Base-by-base conservation (phyloP, 768 basidiomycete genomes). In the Lactifluus volemus region DNA sequence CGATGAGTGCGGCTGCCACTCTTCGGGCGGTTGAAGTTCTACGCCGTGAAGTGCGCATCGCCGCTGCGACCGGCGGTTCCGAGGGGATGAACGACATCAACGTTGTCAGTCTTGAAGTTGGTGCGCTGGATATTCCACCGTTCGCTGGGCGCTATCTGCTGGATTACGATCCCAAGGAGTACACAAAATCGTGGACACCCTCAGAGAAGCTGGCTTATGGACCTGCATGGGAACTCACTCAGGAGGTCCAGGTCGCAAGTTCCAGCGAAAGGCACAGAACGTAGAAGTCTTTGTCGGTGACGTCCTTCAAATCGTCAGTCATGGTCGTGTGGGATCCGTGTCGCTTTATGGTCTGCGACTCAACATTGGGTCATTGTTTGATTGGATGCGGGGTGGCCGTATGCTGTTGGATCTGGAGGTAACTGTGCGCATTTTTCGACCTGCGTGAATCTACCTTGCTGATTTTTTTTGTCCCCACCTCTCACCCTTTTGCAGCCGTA, bases 341-440 rank as follows among this genome's bases (percentile, higher is more conserved):
- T 76, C 74, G 17, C 2, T 78, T 9, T 76, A 78, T 58, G 79
- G 77, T 5, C 56, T 82, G 50, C 77, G 78, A 21, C 66, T 84
- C 39, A 72, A 74, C 12, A 58, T 83, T 7, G 82, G 83, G 1
- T 74, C 76, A 47, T 36, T 82, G 29, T 75, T 76, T 58, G 79
- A 83, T 64, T 83, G 83, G 78, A 67, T 86, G 30, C 78, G 80
- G 36, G 88, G 89, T 2, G 81, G 88, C 56, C 73, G 88, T 81
- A 89, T 67, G 80, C 83, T 19, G 74, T 92, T 58, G 91, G 91
- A 59, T 85, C 91, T 53, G 91, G 90, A 72, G 88, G 89, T 92
- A 68, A 67, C 81, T 73, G 19, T 36, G 0, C 29, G 21, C 55
- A 15, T 50, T 34, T 50, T 34, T 36, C 29, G 29, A 32, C 17